Evolutionary conservation across 2,329 filamentous ascomycete species (phyloP).

Genomic region (Ophiosphaerella narmari): DNA sequence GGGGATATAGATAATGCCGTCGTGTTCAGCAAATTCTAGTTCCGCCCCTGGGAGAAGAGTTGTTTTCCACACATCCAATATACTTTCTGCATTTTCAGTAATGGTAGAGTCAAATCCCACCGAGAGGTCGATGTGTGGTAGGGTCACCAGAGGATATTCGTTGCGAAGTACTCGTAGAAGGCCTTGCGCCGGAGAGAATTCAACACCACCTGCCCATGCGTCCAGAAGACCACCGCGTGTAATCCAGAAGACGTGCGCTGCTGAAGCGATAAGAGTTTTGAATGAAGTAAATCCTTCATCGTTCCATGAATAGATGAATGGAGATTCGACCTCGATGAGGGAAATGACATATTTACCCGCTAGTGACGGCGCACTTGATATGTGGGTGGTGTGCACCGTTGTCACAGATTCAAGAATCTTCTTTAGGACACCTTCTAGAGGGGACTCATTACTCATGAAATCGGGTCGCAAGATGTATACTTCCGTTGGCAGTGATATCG

Average conservation of each 20-base stretch:
- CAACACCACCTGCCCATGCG: background rate
- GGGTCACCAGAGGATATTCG: background rate
- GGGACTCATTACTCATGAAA: too few species aligned
- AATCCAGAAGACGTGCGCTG: background rate
- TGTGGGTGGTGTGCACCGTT: too few species aligned
- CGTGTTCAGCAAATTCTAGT: background rate
- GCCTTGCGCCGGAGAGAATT: background rate
- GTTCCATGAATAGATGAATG: too few species aligned
- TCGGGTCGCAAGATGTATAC: too few species aligned
- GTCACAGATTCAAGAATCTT: too few species aligned
- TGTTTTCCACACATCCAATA: background rate
- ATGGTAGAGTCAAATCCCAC: background rate
- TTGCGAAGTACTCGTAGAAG: background rate
- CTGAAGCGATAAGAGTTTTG: background rate
- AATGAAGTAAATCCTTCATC: background rate
- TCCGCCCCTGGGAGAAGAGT: background rate
- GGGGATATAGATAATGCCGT: background rate
- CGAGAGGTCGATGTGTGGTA: background rate
- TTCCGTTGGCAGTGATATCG: too few species aligned
- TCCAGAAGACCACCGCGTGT: background rate
- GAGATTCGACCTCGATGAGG: too few species aligned
- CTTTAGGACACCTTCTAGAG: too few species aligned
- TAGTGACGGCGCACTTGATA: too few species aligned
- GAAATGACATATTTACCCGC: too few species aligned
- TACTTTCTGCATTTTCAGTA: background rate